These are phyloP conservation scores for Lineolata rhizophorae DNA, from an alignment of 495 filamentous ascomycete genomes.

Conservation along the genomic window DNA sequence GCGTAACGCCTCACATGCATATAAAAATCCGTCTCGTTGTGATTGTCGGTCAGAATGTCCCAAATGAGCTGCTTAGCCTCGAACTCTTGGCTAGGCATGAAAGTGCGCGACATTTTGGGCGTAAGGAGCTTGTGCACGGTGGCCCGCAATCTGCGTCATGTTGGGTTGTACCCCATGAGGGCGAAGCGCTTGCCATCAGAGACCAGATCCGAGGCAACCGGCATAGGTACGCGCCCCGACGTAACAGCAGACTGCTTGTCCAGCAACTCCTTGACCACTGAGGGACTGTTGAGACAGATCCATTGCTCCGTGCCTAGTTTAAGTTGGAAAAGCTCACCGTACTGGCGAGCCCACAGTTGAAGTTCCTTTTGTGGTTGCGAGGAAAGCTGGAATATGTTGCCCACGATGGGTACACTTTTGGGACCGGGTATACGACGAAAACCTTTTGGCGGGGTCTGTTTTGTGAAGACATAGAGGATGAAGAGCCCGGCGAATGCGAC, in stretches of 20 bases:
- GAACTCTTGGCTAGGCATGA: conserved; percentile 9
- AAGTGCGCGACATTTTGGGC: conserved; percentile 4
- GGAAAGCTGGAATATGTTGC: conserved; percentile 8
- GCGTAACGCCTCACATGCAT: conserved; percentile 9
- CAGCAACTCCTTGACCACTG: conserved; percentile 8
- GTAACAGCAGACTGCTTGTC: conserved; percentile 7
- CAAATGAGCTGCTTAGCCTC: conserved; percentile 8
- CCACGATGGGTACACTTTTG: conserved; percentile 5
- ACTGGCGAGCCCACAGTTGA: conserved; percentile 3
- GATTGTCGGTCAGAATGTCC: conserved; percentile 5
- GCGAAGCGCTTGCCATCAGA: conserved; percentile 8
- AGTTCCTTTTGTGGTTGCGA: conserved; percentile 7
- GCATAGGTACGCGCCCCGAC: conserved; percentile 4
- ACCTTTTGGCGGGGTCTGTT: conserved; percentile 3
- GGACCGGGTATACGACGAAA: conserved; percentile 5
- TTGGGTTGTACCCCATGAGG: conserved; percentile 7
- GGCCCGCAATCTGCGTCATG: conserved; percentile 7
- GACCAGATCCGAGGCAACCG: conserved; percentile 6
- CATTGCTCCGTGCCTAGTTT: conserved; percentile 9
- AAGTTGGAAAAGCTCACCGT: conserved; percentile 8
- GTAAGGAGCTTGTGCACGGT: conserved; percentile 8
- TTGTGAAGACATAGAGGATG: too few relatives aligned
- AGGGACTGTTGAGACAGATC: conserved; percentile 9
- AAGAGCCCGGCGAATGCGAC: too few relatives aligned
- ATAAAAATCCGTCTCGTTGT: conserved; percentile 4